Base-by-base conservation (phyloP, 192 early-diverging fungal species). In the Coemansia nantahalensis region DNA sequence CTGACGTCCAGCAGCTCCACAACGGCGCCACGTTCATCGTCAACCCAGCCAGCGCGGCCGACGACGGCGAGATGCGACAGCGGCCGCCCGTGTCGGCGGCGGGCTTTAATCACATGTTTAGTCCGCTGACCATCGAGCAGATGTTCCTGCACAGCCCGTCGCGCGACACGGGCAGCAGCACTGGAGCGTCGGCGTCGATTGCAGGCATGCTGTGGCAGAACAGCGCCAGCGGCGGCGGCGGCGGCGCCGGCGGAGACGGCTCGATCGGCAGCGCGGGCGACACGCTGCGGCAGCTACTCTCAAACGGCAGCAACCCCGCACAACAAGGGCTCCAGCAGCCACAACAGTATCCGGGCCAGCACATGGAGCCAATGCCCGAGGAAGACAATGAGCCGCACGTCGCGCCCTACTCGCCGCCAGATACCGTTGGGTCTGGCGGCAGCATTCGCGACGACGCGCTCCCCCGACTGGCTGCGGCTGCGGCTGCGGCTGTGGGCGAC, bases 81-180 rank as follows among this genome's bases (percentile, higher is more conserved):
- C 45, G 61, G 17, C 47, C 43, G 15, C 68, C 61, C 12, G 56
- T 72, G 19, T 58, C 68, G 6, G 57, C 52, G 8, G 37, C 57
- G 4, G 59, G 66, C 12, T 58, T 74, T 16, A 67, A 68, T 47
- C 64, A 67, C 60, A 74, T 74, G 71, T 74, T 74, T 23, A 74
- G 54, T n/a, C 71, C 64, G 9, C 47, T 74, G 18, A 28, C 54
- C 5, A 51, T 74, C 21, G 64, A 67, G 45, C 64, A 54, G 32
- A 67, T 74, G 59, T 74, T 74, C 45, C 51, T 62, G 21, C 53
- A 43, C 26, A 51, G 42, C 38, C 43, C 50, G 10, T 38, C 49
- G 9, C 18, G 30, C 26, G 39, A 46, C 24, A 48, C 55, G 26
- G 32, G 28, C 28, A 32, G 37, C 32, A 59, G 48, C 16, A 56